These are phyloP conservation scores for Flagelloscypha sp. DNA, from an alignment of 768 basidiomycete species.

Conservation along the genomic window DNA sequence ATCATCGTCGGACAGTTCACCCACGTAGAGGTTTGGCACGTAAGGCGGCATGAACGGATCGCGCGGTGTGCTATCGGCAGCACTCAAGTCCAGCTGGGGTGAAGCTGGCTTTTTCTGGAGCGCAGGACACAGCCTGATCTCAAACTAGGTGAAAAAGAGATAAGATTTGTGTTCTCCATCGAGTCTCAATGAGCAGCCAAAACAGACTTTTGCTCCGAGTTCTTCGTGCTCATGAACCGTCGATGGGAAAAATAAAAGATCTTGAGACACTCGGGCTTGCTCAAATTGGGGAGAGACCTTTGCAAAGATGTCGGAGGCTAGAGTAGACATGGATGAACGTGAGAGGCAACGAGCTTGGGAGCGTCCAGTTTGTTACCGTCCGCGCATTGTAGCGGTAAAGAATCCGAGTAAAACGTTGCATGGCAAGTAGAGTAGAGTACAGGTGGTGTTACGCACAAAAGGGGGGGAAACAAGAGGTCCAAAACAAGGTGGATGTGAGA, in stretches of 20 bases:
- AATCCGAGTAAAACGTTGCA: no score
- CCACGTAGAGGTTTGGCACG: slow-evolving; percentile 63
- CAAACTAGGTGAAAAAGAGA: slow-evolving; percentile 49
- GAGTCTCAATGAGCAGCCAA: slow-evolving; percentile 1
- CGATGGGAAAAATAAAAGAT: slow-evolving; percentile 76
- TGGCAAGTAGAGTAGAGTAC: slow-evolving; percentile 2
- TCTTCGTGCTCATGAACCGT: slow-evolving; percentile 53
- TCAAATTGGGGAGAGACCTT: slow-evolving; percentile 48
- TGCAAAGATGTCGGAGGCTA: slow-evolving; percentile 49
- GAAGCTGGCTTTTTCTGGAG: slow-evolving; percentile 66
- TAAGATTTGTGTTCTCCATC: slow-evolving; percentile 1
- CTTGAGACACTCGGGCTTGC: slow-evolving; percentile 51
- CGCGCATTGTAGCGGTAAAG: slow-evolving; percentile 2
- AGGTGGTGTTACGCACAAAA: neutral
- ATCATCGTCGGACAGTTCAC: slow-evolving; percentile 61
- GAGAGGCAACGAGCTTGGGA: slow-evolving; percentile 24
- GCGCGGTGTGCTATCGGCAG: slow-evolving; percentile 14
- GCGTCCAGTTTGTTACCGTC: neutral
- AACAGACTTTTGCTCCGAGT: slow-evolving; percentile 52
- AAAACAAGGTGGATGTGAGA: slow-evolving; percentile 2
- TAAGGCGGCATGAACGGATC: slow-evolving; percentile 90
- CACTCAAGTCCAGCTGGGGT: slow-evolving; percentile 34
- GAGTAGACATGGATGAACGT: no score
- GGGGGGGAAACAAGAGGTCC: neutral
- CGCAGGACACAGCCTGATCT: slow-evolving; percentile 80